Base-by-base conservation (phyloP, 1,284 basidiomycete species). In the Termitomyces sp. region DNA sequence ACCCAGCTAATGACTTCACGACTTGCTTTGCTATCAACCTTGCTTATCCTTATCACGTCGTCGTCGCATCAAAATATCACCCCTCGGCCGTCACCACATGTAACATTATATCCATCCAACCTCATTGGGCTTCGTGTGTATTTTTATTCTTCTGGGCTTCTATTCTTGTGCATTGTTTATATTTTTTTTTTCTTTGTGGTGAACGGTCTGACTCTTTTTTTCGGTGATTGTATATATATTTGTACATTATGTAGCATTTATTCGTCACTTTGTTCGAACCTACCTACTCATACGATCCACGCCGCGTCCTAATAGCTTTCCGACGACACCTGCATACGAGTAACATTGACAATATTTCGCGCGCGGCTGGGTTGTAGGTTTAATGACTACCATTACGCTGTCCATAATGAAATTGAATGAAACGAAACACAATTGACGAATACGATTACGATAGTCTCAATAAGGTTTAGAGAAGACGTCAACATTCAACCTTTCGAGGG, bases 11-110 rank as follows among this genome's bases (percentile, higher is more conserved):
- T 49, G 53, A 55, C 49, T 19, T 48, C 50, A 49, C 37, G 47
- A 51, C 16, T 19, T 46, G 49, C 50, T 55, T 39, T 49, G 52
- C 54, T 54, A 35, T 50, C 47, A 34, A 46, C 44, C 13, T 46
- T 46, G 45, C 50, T 53, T 51, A 55, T 56, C 49, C 49, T 59
- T 59, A 60, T 57, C 54, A 24, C 21, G 31, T 56, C 46, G 31
- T 56, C 46, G 41, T 42, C 43, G 40, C 41, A 38, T 44, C 42
- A 56, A 55, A 55, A 56, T 44, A 42, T 49, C 53, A 30, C 34
- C 34, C 49, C 46, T 34, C 37, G 37, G 34, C 50, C 49, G 47
- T 52, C 53, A 48, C 51, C 42, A 37, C 46, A 18, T 58, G 55
- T 57, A 53, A 43, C 50, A 55, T 3, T n/a, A n/a, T n/a, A n/a